Conservation (phyloP, 176 grass and related monocot species). For the Alloteropsis semialata region DNA sequence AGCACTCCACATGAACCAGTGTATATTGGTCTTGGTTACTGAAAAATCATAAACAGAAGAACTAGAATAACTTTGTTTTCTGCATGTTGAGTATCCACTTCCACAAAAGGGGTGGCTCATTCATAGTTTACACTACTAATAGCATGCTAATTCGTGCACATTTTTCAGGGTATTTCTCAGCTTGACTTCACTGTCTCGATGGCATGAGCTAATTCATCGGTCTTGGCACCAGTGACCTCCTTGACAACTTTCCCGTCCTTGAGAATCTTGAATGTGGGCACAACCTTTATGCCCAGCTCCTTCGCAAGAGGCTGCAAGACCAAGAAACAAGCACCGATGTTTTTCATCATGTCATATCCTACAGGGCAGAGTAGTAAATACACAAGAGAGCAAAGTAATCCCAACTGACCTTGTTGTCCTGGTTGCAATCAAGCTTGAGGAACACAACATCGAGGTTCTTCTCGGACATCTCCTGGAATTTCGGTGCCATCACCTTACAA, state of each 20-base stretch:
- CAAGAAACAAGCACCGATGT: constrained; percentile 15
- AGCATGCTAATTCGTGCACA: constrained; percentile 10
- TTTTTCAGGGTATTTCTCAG: constrained; percentile 42
- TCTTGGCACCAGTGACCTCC: constrained; percentile 89
- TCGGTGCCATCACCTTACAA: constrained; percentile 89
- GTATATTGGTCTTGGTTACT: constrained; percentile 26
- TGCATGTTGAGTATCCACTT: constrained; percentile 28
- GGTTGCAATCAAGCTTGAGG: constrained; percentile 96
- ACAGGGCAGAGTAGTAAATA: background rate
- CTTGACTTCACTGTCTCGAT: constrained; percentile 70
- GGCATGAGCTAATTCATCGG: constrained; percentile 61
- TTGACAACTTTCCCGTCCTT: constrained; percentile 79
- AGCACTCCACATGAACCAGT: constrained; percentile 17
- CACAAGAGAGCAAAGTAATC: background rate
- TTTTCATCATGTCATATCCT: constrained; percentile 6
- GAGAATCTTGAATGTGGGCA: constrained; percentile 94
- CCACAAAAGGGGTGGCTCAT: constrained; percentile 22
- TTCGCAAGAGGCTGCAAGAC: constrained; percentile 73
- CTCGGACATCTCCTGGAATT: constrained; percentile 82
- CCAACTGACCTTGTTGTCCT: constrained; percentile 75
- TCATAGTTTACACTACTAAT: constrained; percentile 31
- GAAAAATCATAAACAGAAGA: constrained; percentile 37
- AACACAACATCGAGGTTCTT: constrained; percentile 83
- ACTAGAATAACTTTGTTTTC: constrained; percentile 32
- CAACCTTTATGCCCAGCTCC: constrained; percentile 80